These are phyloP conservation scores for Physcomitrium patens DNA, from an alignment of 225 moss, liverwort and hornwort species.

Conservation along the genomic window DNA sequence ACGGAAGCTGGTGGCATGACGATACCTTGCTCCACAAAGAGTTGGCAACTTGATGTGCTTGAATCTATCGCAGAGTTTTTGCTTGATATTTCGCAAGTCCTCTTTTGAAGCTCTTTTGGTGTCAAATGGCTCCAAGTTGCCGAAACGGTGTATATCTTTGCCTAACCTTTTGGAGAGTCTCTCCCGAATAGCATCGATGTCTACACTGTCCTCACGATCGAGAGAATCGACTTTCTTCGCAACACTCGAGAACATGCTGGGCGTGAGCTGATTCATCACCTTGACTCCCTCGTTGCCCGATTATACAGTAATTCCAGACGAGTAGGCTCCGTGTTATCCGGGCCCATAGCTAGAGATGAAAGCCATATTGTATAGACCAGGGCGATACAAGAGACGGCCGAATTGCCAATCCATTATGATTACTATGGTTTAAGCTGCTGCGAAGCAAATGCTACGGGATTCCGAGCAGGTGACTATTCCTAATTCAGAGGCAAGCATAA, in stretches of 20 bases:
- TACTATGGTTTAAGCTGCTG: not conserved
- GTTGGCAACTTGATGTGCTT: slow-evolving; percentile 42
- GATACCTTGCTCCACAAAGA: slow-evolving; percentile 40
- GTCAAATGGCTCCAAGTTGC: slow-evolving; percentile 14
- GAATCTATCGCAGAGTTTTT: slow-evolving; percentile 43
- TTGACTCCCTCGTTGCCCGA: not conserved
- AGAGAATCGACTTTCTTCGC: too few relatives aligned
- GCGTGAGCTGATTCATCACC: slow-evolving; percentile 9
- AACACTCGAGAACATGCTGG: not conserved
- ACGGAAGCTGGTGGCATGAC: slow-evolving; percentile 34
- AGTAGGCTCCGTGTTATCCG: slow-evolving; percentile 11
- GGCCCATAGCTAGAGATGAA: slow-evolving; percentile 14
- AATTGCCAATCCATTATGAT: slow-evolving; percentile 25
- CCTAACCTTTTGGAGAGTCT: slow-evolving; percentile 52
- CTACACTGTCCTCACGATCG: slow-evolving; percentile 37
- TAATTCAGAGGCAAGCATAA: not conserved
- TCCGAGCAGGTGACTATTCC: not conserved
- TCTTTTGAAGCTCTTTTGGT: not conserved
- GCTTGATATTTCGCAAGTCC: slow-evolving; percentile 29
- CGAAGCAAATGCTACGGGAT: not conserved
- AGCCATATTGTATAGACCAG: slow-evolving; percentile 6
- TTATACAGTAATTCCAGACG: not conserved
- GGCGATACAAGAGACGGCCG: slow-evolving; percentile 10
- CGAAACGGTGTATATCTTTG: slow-evolving; percentile 31
- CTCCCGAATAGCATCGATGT: slow-evolving; percentile 46